phyloP scores from a whole-genome alignment of 441 rosid genomes.

The Metrosideros polymorpha region DNA sequence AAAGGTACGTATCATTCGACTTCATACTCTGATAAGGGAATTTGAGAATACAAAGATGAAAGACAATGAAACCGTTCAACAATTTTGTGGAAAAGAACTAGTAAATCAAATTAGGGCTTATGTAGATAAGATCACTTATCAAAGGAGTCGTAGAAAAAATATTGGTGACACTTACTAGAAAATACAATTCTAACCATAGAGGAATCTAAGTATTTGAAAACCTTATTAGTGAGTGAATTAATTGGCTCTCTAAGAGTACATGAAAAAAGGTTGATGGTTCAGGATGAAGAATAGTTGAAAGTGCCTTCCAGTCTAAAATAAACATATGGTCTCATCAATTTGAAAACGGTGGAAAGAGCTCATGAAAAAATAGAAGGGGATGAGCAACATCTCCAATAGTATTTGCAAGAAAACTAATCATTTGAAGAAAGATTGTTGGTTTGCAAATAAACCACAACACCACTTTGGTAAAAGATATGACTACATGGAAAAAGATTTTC shows the following conservation, averaged over 20 bases:
- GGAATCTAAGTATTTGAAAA: neutral
- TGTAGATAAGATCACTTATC: neutral
- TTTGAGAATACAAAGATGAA: neutral
- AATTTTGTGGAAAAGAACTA: neutral
- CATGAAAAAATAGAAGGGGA: accelerated
- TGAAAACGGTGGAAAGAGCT: neutral
- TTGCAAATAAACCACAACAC: neutral
- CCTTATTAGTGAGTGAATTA: neutral
- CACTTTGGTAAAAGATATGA: neutral
- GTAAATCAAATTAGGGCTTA: neutral
- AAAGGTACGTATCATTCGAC: neutral
- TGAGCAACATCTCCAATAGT: neutral
- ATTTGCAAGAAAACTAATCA: neutral
- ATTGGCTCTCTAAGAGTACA: neutral
- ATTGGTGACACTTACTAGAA: neutral
- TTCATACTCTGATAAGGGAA: neutral
- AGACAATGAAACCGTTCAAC: neutral
- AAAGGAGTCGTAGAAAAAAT: neutral
- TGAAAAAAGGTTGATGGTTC: neutral
- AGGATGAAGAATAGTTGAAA: neutral
- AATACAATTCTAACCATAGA: neutral
- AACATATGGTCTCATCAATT: neutral
- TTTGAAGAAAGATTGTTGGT: neutral
- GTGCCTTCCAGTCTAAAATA: neutral
- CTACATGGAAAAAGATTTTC: neutral